These are phyloP conservation scores for Vanrija sp. DNA, from an alignment of 1,284 basidiomycete genomes.

Conservation along the genomic window DNA sequence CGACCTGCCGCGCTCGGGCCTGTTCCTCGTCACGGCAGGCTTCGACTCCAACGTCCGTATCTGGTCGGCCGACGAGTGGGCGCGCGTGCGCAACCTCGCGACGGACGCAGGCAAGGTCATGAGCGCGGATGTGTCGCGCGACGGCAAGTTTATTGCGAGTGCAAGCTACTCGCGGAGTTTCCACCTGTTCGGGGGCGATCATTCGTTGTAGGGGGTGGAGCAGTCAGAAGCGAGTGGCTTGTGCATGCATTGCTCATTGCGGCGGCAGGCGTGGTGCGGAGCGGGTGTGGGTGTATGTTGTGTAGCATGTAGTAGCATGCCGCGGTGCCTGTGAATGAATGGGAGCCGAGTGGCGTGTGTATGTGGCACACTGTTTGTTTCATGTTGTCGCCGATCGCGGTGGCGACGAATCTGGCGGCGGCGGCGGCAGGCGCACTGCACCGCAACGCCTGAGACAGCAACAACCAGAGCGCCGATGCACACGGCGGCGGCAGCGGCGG, in stretches of 20 bases:
- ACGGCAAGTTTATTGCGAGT: constrained; percentile 78
- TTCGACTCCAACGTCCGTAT: constrained; percentile 94
- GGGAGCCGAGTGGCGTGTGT: too few species aligned
- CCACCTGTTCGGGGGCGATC: constrained; percentile 76
- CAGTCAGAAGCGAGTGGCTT: not conserved
- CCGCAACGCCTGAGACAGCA: too few species aligned
- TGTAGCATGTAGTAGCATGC: too few species aligned
- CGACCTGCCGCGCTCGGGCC: constrained; percentile 63
- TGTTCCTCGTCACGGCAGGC: constrained; percentile 89
- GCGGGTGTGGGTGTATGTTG: too few species aligned
- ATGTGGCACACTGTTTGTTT: too few species aligned
- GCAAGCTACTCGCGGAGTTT: constrained; percentile 92
- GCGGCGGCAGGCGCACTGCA: too few species aligned
- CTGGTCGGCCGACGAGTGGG: constrained; percentile 99
- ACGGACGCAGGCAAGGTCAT: constrained; percentile 97
- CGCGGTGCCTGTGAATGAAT: too few species aligned
- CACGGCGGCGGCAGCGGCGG: too few species aligned
- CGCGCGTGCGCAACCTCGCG: constrained; percentile 76
- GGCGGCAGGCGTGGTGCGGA: too few species aligned
- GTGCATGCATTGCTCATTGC: not conserved
- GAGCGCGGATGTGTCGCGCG: constrained; percentile 84
- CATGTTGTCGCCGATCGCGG: too few species aligned
- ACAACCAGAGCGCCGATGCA: too few species aligned
- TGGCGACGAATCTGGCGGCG: too few species aligned
- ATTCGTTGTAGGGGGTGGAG: constrained; percentile 25